Evolutionary conservation across 2,329 filamentous ascomycete genomes (phyloP).

Genomic region (Lasiodiplodia theobromae): DNA sequence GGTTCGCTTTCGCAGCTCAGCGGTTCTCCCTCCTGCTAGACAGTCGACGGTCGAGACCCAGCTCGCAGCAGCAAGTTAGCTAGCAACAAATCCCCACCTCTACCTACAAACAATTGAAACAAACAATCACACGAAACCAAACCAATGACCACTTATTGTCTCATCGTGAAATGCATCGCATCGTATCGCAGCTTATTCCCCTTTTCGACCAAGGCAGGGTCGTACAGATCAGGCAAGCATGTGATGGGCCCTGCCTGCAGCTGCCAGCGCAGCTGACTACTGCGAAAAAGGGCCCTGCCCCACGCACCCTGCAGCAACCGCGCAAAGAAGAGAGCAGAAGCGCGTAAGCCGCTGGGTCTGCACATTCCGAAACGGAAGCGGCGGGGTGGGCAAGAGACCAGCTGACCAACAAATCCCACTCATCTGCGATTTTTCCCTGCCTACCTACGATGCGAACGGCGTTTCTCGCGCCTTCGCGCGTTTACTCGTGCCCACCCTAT

Average conservation of each 20-base stretch:
- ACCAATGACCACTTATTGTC: constrained; percentile 4
- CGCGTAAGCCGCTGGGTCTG: constrained; percentile 19
- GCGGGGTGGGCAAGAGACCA: constrained; percentile 13
- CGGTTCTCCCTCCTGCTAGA: constrained; percentile 24
- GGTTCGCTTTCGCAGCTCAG: background rate
- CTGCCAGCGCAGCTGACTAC: constrained; percentile 24
- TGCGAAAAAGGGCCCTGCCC: background rate
- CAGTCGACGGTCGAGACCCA: constrained; percentile 23
- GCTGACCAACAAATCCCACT: constrained; percentile 1
- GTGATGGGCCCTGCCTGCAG: constrained; percentile 18
- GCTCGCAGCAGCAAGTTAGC: constrained; percentile 11
- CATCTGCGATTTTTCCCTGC: background rate
- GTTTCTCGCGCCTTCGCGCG: constrained; percentile 12
- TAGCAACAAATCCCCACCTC: background rate
- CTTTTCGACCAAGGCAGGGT: background rate
- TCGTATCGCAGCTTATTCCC: constrained; percentile 6
- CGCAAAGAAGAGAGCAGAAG: background rate
- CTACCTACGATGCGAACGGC: background rate
- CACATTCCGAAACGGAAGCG: constrained; percentile 24
- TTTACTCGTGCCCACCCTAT: background rate
- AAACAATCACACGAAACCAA: constrained; percentile 16
- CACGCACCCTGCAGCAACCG: background rate
- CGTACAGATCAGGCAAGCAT: constrained; percentile 4
- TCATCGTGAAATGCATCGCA: constrained; percentile 22
- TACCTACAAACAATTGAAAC: constrained; percentile 15